A percentile compares a stretch with the other conserved stretches of the same genome.
Conservation (phyloP, 768 basidiomycete species). For the Phaeolepiota aurea region DNA sequence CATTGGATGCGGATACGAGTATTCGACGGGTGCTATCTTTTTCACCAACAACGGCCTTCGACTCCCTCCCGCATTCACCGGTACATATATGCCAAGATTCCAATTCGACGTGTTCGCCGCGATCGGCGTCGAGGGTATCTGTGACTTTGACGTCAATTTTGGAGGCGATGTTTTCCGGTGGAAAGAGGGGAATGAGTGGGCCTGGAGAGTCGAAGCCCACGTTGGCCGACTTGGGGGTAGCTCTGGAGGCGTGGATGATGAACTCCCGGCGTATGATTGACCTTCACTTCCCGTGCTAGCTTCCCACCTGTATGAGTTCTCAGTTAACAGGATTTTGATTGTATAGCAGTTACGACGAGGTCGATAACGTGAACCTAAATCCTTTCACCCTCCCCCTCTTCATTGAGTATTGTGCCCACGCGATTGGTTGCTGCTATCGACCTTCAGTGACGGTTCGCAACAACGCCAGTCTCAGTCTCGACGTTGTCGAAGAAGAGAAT, state of each 20-base stretch:
- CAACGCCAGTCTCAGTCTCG: too few relatives aligned
- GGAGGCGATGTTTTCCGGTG: conserved; percentile 51
- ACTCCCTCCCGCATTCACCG: conserved; percentile 48
- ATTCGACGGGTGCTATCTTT: conserved; percentile 42
- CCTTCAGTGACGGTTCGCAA: too few relatives aligned
- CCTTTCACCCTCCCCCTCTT: too few relatives aligned
- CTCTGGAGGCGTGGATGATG: conserved; percentile 27
- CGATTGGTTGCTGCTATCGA: too few relatives aligned
- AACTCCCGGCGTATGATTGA: conserved; percentile 32
- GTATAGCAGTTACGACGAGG: too few relatives aligned
- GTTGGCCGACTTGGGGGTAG: conserved; percentile 38
- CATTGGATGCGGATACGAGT: conserved; percentile 60
- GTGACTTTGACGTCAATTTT: conserved; percentile 57
- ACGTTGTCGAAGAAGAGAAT: too few relatives aligned
- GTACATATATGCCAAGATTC: conserved; percentile 45
- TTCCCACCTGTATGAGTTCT: too few relatives aligned
- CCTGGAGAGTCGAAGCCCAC: conserved; percentile 57
- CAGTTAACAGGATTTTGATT: too few relatives aligned
- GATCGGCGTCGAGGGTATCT: conserved; percentile 47
- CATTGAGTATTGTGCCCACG: too few relatives aligned
- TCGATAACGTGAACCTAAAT: too few relatives aligned
- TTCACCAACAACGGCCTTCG: conserved; percentile 57
- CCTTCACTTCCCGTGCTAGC: too few relatives aligned
- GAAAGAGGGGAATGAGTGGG: conserved; percentile 58
- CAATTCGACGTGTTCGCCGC: conserved; percentile 56